These are phyloP conservation scores for Ligustrum vulgare DNA, from an alignment of 257 asterid species.

Conservation along the genomic window DNA sequence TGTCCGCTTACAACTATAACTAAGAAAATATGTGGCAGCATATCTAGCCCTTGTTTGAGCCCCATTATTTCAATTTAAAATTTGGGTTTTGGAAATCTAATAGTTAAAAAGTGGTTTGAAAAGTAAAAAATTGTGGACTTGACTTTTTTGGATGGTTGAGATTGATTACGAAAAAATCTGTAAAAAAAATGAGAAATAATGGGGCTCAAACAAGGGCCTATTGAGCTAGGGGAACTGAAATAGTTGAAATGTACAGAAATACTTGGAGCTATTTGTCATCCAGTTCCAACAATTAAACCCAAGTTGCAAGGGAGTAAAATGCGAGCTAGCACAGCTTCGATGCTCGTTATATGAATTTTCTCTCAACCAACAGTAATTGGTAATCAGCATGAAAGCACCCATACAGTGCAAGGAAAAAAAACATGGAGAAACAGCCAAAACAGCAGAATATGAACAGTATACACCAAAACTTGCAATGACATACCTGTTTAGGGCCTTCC, in stretches of 20 bases:
- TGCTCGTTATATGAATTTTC: slow-evolving; percentile 15
- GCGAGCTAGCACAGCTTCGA: slow-evolving; percentile 15
- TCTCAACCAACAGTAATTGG: slow-evolving; percentile 27
- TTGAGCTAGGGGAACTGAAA: slow-evolving; percentile 17
- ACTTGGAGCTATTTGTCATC: slow-evolving; percentile 20
- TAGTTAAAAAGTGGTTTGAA: no score
- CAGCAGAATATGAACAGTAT: slow-evolving; percentile 8
- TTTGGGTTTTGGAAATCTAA: no score
- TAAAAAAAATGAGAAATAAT: no score
- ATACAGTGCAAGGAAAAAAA: slow-evolving; percentile 22
- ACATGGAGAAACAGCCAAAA: slow-evolving; percentile 11
- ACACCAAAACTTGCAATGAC: slow-evolving; percentile 28
- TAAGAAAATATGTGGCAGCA: not conserved
- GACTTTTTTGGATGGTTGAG: no score
- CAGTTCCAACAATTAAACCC: slow-evolving; percentile 21
- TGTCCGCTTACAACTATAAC: not conserved
- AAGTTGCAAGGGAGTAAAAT: slow-evolving; percentile 11
- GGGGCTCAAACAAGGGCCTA: no score
- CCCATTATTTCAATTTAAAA: no score
- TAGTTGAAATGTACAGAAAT: slow-evolving; percentile 25
- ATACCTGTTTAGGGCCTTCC: slow-evolving; percentile 54
- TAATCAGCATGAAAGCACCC: slow-evolving; percentile 44
- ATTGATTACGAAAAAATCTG: no score
- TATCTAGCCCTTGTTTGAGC: no score
- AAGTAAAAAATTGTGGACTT: no score